Evolutionary conservation across 805 yeast species (phyloP).

Genomic region (Clavispora carvajalis): DNA sequence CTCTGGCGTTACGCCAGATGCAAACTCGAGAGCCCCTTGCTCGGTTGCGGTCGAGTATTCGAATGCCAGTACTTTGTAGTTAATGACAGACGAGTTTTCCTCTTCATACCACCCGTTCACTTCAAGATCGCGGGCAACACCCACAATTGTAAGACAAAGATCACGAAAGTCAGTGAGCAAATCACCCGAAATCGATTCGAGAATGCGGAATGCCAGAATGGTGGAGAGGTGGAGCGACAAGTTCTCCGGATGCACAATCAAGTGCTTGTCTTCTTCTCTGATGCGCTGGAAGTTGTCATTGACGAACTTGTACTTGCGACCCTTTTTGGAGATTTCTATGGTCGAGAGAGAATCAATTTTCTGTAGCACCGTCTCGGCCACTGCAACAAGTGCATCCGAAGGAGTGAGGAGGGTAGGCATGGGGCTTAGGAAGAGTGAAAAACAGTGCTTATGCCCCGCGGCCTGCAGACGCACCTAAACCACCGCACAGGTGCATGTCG

Average conservation of each 20-base stretch:
- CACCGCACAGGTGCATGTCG: neutral
- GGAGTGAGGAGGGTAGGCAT: constrained; percentile 5
- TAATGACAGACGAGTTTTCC: constrained; percentile 38
- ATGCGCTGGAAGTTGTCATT: constrained; percentile 45
- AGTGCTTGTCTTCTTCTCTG: constrained; percentile 44
- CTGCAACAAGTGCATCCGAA: constrained; percentile 32
- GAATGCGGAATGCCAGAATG: constrained; percentile 40
- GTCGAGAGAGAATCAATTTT: constrained; percentile 29
- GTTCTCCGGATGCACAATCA: constrained; percentile 33
- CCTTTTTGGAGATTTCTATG: constrained; percentile 37
- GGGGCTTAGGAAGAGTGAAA: neutral
- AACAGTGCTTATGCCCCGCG: neutral
- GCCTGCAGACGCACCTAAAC: too few relatives aligned
- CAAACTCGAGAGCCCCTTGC: constrained; percentile 27
- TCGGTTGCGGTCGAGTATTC: constrained; percentile 20
- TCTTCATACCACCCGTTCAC: constrained; percentile 45
- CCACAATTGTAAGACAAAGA: constrained; percentile 43
- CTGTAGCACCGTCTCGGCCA: constrained; percentile 32
- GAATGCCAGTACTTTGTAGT: constrained; percentile 27
- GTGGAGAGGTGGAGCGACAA: constrained; percentile 30
- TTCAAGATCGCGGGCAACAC: constrained; percentile 47
- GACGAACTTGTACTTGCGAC: constrained; percentile 45
- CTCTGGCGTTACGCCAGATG: constrained; percentile 17
- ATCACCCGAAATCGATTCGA: constrained; percentile 25
- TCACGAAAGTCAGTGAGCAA: constrained; percentile 32